A percentile compares a stretch with the other conserved stretches of the same genome.
phyloP scores from a whole-genome alignment of 228 moss, liverwort and hornwort species.

The Sphagnum magellanicum region DNA sequence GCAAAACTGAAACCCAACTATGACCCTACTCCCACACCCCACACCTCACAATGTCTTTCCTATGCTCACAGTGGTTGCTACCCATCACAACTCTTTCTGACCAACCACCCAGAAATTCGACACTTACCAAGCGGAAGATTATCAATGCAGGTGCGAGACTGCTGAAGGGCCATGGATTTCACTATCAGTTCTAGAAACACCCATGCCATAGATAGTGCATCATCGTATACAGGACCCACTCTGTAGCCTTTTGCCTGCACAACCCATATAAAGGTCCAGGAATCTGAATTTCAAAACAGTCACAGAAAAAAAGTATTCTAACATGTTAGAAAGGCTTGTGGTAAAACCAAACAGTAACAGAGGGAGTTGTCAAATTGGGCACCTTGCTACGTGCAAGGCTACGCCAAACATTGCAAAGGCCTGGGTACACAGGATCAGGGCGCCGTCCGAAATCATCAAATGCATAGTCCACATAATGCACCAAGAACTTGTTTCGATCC shows the following conservation, averaged over 20 bases:
- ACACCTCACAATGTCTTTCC: no score
- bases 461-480: slow-evolving; percentile 92
- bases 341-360: no score
- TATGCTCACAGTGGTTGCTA: no score
- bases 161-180: slow-evolving; percentile 99
- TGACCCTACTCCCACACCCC: no score
- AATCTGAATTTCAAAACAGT: no score
- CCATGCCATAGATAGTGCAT: slow-evolving; percentile 98
- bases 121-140: slow-evolving; percentile 74
- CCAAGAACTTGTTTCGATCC: slow-evolving; percentile 83
- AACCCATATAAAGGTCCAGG: no score
- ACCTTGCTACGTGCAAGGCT: slow-evolving; percentile 99
- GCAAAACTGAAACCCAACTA: no score
- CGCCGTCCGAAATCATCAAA: slow-evolving; percentile 97
- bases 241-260: slow-evolving; percentile 97
- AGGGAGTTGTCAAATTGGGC: neutral
- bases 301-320: no score
- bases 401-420: slow-evolving; percentile 98
- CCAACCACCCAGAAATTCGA: no score
- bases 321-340: no score
- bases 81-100: no score
- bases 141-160: slow-evolving; percentile 79
- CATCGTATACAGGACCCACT: slow-evolving; percentile 98
- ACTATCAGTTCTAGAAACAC: slow-evolving; percentile 96
- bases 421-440: slow-evolving; percentile 95